Evolutionary conservation across 2,329 filamentous ascomycete genomes (phyloP).

Genomic region (Madurella mycetomatis): DNA sequence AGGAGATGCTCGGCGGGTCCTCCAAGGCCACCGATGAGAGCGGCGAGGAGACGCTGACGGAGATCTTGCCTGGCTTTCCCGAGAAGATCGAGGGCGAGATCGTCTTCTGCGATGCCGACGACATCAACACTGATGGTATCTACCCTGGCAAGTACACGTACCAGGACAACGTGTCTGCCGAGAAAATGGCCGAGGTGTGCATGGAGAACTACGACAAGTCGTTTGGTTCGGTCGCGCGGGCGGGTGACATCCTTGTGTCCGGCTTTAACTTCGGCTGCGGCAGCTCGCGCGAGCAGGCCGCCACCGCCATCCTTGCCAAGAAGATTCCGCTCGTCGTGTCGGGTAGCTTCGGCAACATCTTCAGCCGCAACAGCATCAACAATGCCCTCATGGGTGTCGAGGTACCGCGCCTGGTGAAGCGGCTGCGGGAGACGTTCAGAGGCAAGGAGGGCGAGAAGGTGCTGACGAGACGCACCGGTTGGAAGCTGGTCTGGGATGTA

Average conservation of each 20-base stretch:
- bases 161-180: constrained; percentile 71
- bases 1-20: constrained; percentile 37
- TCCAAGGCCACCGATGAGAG: constrained; percentile 24
- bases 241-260: constrained; percentile 75
- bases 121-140: constrained; percentile 88
- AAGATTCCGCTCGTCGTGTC: constrained; percentile 75
- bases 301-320: constrained; percentile 79
- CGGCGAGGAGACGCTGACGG: constrained; percentile 47
- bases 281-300: constrained; percentile 77
- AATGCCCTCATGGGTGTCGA: constrained; percentile 72
- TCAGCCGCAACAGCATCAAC: constrained; percentile 73
- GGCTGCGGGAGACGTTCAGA: constrained; percentile 58
- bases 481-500: constrained; percentile 81
- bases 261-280: constrained; percentile 91
- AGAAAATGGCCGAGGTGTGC: constrained; percentile 81
- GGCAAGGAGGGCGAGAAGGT: constrained; percentile 42
- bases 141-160: constrained; percentile 86
- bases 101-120: constrained; percentile 74
- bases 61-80: constrained; percentile 82
- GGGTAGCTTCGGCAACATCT: constrained; percentile 81
- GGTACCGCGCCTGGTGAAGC: constrained; percentile 60
- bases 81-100: constrained; percentile 81
- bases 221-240: constrained; percentile 60
- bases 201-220: constrained; percentile 89
- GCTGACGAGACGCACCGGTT: constrained; percentile 70